A percentile compares a stretch with the other conserved stretches of the same genome.
phyloP scores from a whole-genome alignment of 108 stramenopile species.

The Cylindrotheca fusiformis region DNA sequence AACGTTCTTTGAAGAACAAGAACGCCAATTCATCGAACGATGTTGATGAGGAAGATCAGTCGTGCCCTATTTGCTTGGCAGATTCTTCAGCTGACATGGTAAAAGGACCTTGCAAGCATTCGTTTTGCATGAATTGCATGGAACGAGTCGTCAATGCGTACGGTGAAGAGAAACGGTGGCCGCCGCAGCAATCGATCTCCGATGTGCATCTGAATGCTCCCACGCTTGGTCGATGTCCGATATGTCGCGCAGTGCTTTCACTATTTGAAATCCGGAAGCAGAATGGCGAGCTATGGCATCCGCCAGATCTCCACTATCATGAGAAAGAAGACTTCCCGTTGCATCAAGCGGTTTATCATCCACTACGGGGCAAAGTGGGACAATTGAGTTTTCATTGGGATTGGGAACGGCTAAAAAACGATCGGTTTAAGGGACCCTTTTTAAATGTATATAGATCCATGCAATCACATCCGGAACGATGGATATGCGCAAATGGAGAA shows the following conservation, averaged over 20 bases:
- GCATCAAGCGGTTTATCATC: conserved; percentile 19
- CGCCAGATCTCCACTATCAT: conserved; percentile 9
- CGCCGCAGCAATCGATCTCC: conserved; percentile 19
- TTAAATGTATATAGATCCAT: conserved; percentile 16
- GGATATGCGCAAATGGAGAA: conserved; percentile 17
- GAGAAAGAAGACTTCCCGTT: conserved; percentile 2
- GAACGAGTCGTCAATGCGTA: conserved; percentile 31
- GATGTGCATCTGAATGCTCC: conserved; percentile 32
- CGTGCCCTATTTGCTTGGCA: conserved; percentile 27
- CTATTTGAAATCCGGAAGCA: conserved; percentile 28
- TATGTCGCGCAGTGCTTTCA: conserved; percentile 31
- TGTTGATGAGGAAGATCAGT: conserved; percentile 7
- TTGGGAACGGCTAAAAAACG: conserved; percentile 17
- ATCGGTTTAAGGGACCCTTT: conserved; percentile 11
- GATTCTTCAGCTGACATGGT: conserved; percentile 6
- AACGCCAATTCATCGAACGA: too few relatives aligned
- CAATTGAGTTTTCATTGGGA: conserved; percentile 37
- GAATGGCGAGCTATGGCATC: conserved; percentile 22
- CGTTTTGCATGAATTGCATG: conserved; percentile 28
- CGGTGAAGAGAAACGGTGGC: conserved; percentile 14
- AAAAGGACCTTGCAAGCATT: conserved; percentile 22
- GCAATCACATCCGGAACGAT: conserved; percentile 14
- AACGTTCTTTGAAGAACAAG: too few relatives aligned
- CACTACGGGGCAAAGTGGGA: conserved; percentile 21
- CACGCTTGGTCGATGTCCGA: conserved; percentile 42